Evolutionary conservation across 352 stramenopile species (phyloP), one percentile per base, ranked within the genome.

Genomic region (Phytophthora pluvialis): DNA sequence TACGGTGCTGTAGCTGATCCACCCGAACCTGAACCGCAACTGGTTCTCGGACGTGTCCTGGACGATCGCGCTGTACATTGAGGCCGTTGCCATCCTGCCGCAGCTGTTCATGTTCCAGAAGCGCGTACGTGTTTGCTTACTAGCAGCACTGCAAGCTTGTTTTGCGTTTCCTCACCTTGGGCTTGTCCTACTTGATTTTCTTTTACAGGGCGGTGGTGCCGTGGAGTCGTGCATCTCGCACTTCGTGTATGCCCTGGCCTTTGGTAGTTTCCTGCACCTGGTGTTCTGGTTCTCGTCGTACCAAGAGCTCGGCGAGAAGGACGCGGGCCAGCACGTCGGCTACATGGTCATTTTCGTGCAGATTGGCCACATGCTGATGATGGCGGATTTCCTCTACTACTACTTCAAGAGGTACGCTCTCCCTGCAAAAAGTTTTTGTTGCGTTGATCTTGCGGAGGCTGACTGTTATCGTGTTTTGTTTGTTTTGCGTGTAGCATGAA

Each of bases 41-140:
- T 98, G 97, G 80, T 75, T 99, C 13, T 98, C 93, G 51, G 96
- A 99, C 70, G 90, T 98, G 6, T 81, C 93, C 13, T 99, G 98
- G 98, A 99, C 97, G 9, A 99, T 99, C 66, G 96, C 97, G 18
- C 97, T 99, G 77, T 99, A 99, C 81, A 90, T 99, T 73, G 98
- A 67, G 48, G 86, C 95, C 5, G 78, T 98, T 45, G 96, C 98
- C 4, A 97, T 99, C 40, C 78, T 99, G 38, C 98, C 98, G 10
- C 98, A 99, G 81, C 81, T 99, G 16, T 99, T 98, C 82, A 99
- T 99, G 96, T 99, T 99, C 76, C 97, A 99, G 85, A 99, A 98
- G 73, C 92, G 86, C 33, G 85, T 94, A 87, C 26, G 78, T 84
- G 39, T 9, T 47, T 45, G 1, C 16, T 49, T 35, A 21, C 11